Conservation (phyloP, 306 rosid species). For the Neltuma alba region DNA sequence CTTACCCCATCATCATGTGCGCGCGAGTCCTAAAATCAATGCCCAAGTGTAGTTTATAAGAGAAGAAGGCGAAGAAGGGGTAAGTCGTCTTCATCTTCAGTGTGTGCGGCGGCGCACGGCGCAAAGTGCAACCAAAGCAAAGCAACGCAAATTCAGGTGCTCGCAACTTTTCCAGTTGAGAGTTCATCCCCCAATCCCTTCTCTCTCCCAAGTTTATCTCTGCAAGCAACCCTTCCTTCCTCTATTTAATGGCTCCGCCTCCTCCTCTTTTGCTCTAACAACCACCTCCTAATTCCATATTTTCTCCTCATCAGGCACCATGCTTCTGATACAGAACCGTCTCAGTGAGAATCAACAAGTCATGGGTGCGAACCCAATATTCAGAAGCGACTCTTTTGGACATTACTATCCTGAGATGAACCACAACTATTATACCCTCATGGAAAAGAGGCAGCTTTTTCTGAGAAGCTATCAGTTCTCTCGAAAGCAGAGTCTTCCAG, state of each 20-base stretch:
- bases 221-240: not conserved
- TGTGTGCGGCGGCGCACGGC: constrained; percentile 50
- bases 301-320: not conserved
- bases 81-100: constrained; percentile 18
- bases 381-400: constrained; percentile 58
- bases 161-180: constrained; percentile 22
- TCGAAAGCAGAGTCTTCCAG: constrained; percentile 61
- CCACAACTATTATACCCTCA: constrained; percentile 40
- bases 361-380: constrained; percentile 44
- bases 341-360: constrained; percentile 9
- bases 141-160: constrained; percentile 36
- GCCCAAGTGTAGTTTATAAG: not conserved
- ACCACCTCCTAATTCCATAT: not conserved
- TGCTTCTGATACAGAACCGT: constrained; percentile 39
- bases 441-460: constrained; percentile 81
- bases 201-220: not conserved
- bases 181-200: constrained; percentile 5
- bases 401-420: constrained; percentile 38
- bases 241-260: not conserved
- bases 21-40: constrained; percentile 38
- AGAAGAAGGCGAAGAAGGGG: not conserved
- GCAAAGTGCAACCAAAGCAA: constrained; percentile 36
- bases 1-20: constrained; percentile 37
- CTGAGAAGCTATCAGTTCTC: constrained; percentile 88
- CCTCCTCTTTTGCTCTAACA: not conserved